These are phyloP conservation scores for Ceratopteris richardii DNA, from an alignment of 75 land plant species.

Conservation along the genomic window DNA sequence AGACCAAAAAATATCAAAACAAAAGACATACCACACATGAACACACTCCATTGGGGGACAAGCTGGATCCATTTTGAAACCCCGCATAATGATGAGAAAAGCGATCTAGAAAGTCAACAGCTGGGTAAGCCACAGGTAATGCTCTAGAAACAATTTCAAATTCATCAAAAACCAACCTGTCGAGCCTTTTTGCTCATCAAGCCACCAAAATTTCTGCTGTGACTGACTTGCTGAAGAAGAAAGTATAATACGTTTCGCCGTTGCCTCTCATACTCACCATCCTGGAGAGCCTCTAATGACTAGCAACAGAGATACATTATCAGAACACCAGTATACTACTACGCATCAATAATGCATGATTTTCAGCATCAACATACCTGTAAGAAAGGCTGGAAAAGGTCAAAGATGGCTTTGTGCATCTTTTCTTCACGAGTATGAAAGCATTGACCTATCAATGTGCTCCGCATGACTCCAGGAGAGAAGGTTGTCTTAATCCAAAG, in stretches of 20 bases:
- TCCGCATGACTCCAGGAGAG: conserved; percentile 87
- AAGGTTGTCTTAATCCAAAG: conserved; percentile 85
- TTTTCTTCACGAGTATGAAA: conserved; percentile 82
- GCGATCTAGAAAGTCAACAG: conserved; percentile 58
- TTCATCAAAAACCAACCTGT: conserved; percentile 41
- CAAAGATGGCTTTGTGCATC: conserved; percentile 91
- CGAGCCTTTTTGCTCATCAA: conserved; percentile 70
- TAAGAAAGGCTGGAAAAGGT: conserved; percentile 83
- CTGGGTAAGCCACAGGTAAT: too few species aligned
- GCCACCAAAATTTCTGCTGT: conserved; percentile 78
- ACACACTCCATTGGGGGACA: conserved; percentile 93
- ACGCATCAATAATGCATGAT: not conserved
- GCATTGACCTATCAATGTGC: conserved; percentile 90
- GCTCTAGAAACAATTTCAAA: too few species aligned
- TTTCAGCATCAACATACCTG: conserved; percentile 34
- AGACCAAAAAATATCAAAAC: too few species aligned
- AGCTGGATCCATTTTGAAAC: conserved; percentile 89
- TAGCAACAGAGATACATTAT: conserved; percentile 10
- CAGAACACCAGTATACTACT: not conserved
- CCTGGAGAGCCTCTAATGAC: conserved; percentile 95
- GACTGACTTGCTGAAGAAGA: conserved; percentile 87
- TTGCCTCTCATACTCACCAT: conserved; percentile 94
- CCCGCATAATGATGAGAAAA: conserved; percentile 63
- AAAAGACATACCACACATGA: conserved; percentile 75
- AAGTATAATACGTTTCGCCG: conserved; percentile 82